phyloP scores from a whole-genome alignment of 352 stramenopile genomes.

The Phytophthora aleatoria region DNA sequence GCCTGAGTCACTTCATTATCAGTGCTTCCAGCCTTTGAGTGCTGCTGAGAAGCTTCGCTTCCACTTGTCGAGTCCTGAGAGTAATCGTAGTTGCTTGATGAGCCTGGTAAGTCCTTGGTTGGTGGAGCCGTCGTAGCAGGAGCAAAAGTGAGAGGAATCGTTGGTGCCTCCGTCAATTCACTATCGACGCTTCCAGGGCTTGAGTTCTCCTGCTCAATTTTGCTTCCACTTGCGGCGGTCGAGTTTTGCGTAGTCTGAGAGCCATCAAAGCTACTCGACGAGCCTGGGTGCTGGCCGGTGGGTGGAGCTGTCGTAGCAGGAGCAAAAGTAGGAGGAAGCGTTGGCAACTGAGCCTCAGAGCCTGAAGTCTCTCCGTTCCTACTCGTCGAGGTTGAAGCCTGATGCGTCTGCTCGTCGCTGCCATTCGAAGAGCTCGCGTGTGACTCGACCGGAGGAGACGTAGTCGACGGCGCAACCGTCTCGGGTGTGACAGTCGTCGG shows the following conservation, averaged over 20 bases:
- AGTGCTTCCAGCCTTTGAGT: too few species aligned
- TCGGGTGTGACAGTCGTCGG: conserved; percentile 1
- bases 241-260: neutral
- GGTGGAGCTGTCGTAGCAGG: conserved; percentile 7
- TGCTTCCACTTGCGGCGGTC: conserved; percentile 1
- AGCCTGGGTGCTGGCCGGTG: conserved; percentile 1
- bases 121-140: neutral
- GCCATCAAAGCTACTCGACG: conserved; percentile 2
- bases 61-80: too few species aligned
- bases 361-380: conserved; percentile 2
- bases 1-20: too few species aligned
- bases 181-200: conserved; percentile 1
- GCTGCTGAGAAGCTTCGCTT: too few species aligned
- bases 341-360: conserved; percentile 6
- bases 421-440: neutral
- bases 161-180: neutral
- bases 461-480: conserved; percentile 2
- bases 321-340: neutral
- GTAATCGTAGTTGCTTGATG: too few species aligned
- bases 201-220: neutral
- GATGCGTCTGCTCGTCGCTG: neutral
- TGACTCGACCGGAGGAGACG: conserved; percentile 1
- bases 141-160: neutral
- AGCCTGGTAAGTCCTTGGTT: too few species aligned
- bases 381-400: conserved; percentile 3